Evolutionary conservation across 768 basidiomycete genomes (phyloP).

Genomic region (Phlegmacium glaucopus): DNA sequence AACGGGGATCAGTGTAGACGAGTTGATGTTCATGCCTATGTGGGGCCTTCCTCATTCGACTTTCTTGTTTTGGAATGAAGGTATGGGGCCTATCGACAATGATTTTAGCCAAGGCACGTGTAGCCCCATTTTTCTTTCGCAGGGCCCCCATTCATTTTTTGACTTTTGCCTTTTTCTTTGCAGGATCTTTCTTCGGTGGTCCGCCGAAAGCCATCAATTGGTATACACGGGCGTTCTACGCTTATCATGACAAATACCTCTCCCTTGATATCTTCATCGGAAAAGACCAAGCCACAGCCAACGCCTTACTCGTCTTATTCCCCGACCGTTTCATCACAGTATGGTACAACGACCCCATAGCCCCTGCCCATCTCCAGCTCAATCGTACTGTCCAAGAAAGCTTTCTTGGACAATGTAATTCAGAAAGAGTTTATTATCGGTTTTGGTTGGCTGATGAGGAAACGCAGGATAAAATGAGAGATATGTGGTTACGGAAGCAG

Average conservation of each 20-base stretch:
- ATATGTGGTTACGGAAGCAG: slow-evolving; percentile 18
- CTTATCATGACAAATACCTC: slow-evolving; percentile 50
- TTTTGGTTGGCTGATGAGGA: slow-evolving; percentile 38
- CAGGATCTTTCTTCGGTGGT: slow-evolving; percentile 59
- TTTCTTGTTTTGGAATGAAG: slow-evolving; percentile 39
- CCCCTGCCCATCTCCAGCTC: slow-evolving; percentile 17
- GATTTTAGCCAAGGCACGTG: slow-evolving; percentile 50
- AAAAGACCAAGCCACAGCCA: slow-evolving; percentile 53
- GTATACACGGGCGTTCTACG: slow-evolving; percentile 45
- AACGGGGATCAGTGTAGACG: slow-evolving; percentile 30
- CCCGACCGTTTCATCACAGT: slow-evolving; percentile 43
- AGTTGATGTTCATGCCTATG: slow-evolving; percentile 48
- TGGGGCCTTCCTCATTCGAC: slow-evolving; percentile 29
- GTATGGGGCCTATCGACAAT: slow-evolving; percentile 45
- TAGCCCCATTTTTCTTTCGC: not conserved
- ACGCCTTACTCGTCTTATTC: slow-evolving; percentile 31
- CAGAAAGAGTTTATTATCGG: slow-evolving; percentile 47
- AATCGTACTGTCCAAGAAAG: slow-evolving; percentile 17
- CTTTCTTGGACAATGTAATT: slow-evolving; percentile 36
- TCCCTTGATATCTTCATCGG: slow-evolving; percentile 43
- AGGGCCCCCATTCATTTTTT: not conserved
- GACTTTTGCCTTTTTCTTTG: too few relatives aligned
- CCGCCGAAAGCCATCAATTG: slow-evolving; percentile 39
- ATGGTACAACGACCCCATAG: slow-evolving; percentile 32
- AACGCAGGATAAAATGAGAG: slow-evolving; percentile 16